Base-by-base conservation (phyloP, 768 basidiomycete genomes). In the Kwoniella europaea region DNA sequence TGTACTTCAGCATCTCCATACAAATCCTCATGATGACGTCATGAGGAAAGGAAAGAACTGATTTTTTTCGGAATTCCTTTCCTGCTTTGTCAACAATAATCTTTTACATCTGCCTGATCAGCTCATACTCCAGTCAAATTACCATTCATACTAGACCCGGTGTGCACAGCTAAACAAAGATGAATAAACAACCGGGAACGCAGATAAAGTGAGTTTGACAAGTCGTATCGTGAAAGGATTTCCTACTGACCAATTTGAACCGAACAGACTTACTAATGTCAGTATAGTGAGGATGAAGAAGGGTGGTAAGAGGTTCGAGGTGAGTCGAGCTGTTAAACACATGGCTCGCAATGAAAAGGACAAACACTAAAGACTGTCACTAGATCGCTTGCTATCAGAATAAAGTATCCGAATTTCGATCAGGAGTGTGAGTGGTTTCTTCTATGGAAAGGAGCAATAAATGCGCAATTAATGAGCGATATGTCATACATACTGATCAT, bases 361-460 rank as follows among this genome's bases (percentile, higher is more conserved):
- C 4, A 27, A 27, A 27, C 54, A 55, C 20, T 10, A 55, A 10
- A 16, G 29, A 18, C 16, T 55, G 15, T 10, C 22, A 13, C 10
- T 73, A 91, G 96, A 92, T 99, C 78, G 96, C 97, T 46, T 97
- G 94, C 84, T 99, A 98, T 86, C 96, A 98, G 87, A 99, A 99
- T 85, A 98, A 98, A 85, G 97, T 99, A 29, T 93, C 95, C 76
- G 95, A 97, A 83, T 99, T 91, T 89, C 86, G 97, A 69, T 93
- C 88, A 68, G 94, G 94, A 71, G 91, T 96, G 90, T 93, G 84
- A 81, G 90, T 86, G 16, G 18, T 50, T 6, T 15, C 9, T 15
- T 4, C 15, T 6, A 1, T 50, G 9, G 12, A 9, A 13, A 50
- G 13, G 18, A 1, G 18, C 46, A 15, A 50, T 13, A 46, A 10